Percentiles rank a stretch among this genome's conserved stretches.
Evolutionary conservation across 371 early-diverging fungal genomes (phyloP).

Genomic region (Mortierella sp.): DNA sequence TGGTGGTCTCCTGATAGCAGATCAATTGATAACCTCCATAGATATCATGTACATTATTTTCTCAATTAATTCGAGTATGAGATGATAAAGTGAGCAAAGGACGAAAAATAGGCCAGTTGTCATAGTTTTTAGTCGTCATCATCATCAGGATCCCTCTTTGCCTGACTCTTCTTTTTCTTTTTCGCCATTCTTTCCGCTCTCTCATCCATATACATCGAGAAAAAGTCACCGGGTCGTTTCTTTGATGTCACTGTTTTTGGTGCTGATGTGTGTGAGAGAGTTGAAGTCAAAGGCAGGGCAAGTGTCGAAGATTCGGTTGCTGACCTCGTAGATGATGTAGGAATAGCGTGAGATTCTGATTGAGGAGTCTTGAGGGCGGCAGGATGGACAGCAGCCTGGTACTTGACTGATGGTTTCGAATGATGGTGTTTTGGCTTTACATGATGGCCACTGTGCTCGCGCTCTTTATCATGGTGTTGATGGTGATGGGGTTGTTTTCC

Average conservation of each 20-base stretch:
- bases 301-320: slow-evolving; percentile 10
- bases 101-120: too few species aligned
- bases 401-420: slow-evolving; percentile 9
- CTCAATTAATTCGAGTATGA: too few species aligned
- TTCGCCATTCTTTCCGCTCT: slow-evolving; percentile 64
- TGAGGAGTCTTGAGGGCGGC: slow-evolving; percentile 20
- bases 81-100: too few species aligned
- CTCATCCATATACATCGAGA: slow-evolving; percentile 65
- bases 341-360: neutral
- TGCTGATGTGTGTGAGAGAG: neutral
- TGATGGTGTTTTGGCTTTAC: slow-evolving; percentile 12
- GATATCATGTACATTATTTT: too few species aligned
- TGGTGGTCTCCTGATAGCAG: too few species aligned
- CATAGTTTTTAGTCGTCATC: slow-evolving; percentile 11
- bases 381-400: slow-evolving; percentile 37
- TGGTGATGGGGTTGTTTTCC: neutral
- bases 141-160: slow-evolving; percentile 26
- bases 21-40: too few species aligned
- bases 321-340: slow-evolving; percentile 21
- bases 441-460: neutral
- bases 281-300: slow-evolving; percentile 2
- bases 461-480: neutral
- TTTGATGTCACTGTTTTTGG: slow-evolving; percentile 6
- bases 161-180: slow-evolving; percentile 55
- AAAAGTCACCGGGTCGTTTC: slow-evolving; percentile 58